Conservation (phyloP, 345 rosid species). For the Lepidium didymum region DNA sequence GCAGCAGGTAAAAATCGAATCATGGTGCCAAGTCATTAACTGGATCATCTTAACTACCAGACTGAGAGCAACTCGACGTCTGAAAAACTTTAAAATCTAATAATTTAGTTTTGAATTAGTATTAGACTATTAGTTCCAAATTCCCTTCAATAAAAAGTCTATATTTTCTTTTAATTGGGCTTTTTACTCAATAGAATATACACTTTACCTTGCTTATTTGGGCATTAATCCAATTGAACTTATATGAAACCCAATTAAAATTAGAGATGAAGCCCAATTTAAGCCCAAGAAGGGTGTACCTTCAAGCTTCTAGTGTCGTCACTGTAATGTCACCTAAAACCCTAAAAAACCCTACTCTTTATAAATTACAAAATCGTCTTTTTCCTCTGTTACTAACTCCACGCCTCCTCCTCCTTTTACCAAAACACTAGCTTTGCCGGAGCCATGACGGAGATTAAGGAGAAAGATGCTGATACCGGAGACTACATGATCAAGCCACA, state of each 20-base stretch:
- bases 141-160: neutral
- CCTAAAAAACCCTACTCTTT: constrained; percentile 15
- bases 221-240: neutral
- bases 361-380: neutral
- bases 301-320: neutral
- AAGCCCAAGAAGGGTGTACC: neutral
- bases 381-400: neutral
- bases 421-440: neutral
- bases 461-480: neutral
- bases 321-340: constrained; percentile 15
- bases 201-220: neutral
- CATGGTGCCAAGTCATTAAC: too few species aligned
- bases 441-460: constrained; percentile 58
- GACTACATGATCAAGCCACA: constrained; percentile 86
- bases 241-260: neutral
- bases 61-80: too few species aligned
- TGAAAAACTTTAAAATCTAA: too few species aligned
- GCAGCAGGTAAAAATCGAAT: too few species aligned
- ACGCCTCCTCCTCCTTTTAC: neutral
- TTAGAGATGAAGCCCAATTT: too few species aligned
- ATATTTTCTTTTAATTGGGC: neutral
- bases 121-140: too few species aligned
- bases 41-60: too few species aligned
- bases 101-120: too few species aligned
- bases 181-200: too few species aligned